These are phyloP conservation scores for Venturia effusa DNA, from an alignment of 2,329 filamentous ascomycete genomes.

Conservation along the genomic window DNA sequence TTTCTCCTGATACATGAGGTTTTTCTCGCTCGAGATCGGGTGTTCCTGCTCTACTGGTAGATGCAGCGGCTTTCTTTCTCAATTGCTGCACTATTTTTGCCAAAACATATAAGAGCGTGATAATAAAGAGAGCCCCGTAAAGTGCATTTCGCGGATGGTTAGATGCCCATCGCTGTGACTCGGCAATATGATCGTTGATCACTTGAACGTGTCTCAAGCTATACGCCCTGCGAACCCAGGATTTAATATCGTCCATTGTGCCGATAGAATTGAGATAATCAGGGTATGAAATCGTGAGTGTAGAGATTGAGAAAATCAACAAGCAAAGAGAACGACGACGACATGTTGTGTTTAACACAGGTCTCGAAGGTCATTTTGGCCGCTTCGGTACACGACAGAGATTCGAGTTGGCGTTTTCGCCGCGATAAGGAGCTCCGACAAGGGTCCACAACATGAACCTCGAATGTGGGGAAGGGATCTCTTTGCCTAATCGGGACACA, in stretches of 20 bases:
- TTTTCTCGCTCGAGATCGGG: slow-evolving; percentile 36
- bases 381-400: not conserved
- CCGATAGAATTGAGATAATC: not conserved
- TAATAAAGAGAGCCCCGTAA: slow-evolving; percentile 23
- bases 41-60: slow-evolving; percentile 20
- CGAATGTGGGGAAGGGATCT: slow-evolving; percentile 1
- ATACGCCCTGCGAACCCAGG: slow-evolving; percentile 14
- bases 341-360: not conserved
- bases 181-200: not conserved
- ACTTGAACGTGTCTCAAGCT: slow-evolving; percentile 4
- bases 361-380: not conserved
- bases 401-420: not conserved
- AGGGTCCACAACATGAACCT: not conserved
- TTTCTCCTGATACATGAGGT: slow-evolving; percentile 18
- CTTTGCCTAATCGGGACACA: slow-evolving; percentile 5
- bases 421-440: slow-evolving; percentile 1
- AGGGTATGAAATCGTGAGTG: not conserved
- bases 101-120: slow-evolving; percentile 23
- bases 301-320: not conserved
- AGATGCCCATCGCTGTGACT: slow-evolving; percentile 13
- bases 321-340: not conserved
- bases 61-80: slow-evolving; percentile 12
- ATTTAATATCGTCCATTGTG: slow-evolving; percentile 16
- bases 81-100: slow-evolving; percentile 20
- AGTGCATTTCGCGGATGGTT: slow-evolving; percentile 17